Conservation (phyloP, 225 moss, liverwort and hornwort species). For the Pseudisothecium myosuroides region DNA sequence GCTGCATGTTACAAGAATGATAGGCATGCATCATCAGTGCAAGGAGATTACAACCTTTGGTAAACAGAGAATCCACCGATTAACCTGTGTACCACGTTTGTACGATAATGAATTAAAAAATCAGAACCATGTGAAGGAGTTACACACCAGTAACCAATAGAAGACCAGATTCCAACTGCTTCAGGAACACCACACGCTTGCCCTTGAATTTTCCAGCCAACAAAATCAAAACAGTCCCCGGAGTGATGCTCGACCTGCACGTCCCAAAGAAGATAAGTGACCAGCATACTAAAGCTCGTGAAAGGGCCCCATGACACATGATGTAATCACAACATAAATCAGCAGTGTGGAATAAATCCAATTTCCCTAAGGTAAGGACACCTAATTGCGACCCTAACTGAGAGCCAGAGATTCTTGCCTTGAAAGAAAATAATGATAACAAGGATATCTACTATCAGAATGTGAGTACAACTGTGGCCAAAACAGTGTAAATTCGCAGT, state of each 20-base stretch:
- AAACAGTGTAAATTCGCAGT: too few species aligned
- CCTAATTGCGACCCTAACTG: background rate
- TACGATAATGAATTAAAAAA: background rate
- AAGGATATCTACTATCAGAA: background rate
- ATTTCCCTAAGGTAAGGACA: background rate
- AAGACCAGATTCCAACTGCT: slow-evolving; percentile 71
- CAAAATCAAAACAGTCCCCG: slow-evolving; percentile 61
- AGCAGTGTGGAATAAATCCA: background rate
- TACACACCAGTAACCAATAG: slow-evolving; percentile 47
- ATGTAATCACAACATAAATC: background rate
- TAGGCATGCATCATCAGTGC: background rate
- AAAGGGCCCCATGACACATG: background rate
- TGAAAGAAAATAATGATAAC: background rate
- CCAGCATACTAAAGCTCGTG: background rate
- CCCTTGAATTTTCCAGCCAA: slow-evolving; percentile 71
- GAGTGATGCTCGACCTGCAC: slow-evolving; percentile 49
- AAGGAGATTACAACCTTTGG: background rate
- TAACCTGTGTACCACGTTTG: background rate
- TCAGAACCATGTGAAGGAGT: background rate
- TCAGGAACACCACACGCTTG: slow-evolving; percentile 66
- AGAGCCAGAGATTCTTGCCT: background rate
- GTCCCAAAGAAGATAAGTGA: background rate
- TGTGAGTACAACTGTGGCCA: background rate
- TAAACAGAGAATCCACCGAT: background rate
- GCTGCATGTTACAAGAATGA: background rate